phyloP scores from a whole-genome alignment of 441 rosid genomes.

The Pelargonium hybrid region DNA sequence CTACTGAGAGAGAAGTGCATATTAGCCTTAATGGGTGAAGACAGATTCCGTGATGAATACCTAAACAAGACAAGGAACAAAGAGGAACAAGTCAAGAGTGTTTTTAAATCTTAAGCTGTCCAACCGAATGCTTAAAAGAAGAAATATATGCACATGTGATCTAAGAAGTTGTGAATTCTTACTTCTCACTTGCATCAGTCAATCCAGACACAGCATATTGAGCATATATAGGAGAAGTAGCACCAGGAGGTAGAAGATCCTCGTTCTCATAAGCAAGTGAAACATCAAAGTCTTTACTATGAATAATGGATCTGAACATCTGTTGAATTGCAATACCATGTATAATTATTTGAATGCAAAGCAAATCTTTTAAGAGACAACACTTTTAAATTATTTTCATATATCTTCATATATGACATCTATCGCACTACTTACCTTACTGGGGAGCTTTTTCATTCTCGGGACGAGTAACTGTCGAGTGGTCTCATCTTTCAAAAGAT shows the following conservation, averaged over 20 bases:
- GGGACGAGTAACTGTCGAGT: conserved; percentile 66
- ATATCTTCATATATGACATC: background rate
- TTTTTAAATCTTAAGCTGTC: background rate
- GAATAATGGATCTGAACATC: conserved; percentile 81
- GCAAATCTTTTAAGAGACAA: background rate
- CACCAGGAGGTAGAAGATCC: conserved; percentile 68
- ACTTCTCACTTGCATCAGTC: conserved; percentile 69
- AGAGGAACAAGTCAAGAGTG: background rate
- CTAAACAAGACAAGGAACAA: conserved; percentile 28
- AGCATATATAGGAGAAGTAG: conserved; percentile 56
- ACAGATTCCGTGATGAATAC: conserved; percentile 77
- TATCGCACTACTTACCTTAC: conserved; percentile 49
- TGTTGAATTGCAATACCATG: conserved; percentile 27
- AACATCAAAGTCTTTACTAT: conserved; percentile 76
- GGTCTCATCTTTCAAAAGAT: conserved; percentile 50
- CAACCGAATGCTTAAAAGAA: conserved; percentile 12
- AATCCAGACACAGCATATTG: conserved; percentile 76
- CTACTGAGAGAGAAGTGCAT: conserved; percentile 88
- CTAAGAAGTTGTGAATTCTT: conserved; percentile 25
- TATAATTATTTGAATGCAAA: conserved; percentile 17
- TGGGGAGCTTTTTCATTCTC: conserved; percentile 88
- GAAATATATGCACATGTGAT: conserved; percentile 6
- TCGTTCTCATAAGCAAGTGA: conserved; percentile 70
- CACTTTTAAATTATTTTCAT: background rate
- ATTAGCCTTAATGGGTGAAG: conserved; percentile 90